A percentile compares a stretch with the other conserved stretches of the same genome.
phyloP scores from a whole-genome alignment of 2,329 filamentous ascomycete species.

The Fusarium tricinctum region DNA sequence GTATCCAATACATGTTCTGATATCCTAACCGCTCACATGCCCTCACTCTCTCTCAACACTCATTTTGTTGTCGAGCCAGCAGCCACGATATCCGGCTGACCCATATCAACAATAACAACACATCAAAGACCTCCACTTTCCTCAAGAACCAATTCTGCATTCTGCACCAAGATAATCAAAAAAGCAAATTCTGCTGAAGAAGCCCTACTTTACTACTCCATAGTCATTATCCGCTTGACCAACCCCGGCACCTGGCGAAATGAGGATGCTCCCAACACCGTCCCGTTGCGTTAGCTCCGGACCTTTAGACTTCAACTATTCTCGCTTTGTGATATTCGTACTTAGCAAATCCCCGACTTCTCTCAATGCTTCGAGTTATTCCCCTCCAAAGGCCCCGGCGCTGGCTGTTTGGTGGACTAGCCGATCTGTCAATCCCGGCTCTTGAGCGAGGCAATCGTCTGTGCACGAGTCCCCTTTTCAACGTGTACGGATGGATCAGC shows the following conservation, averaged over 20 bases:
- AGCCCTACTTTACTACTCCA: slow-evolving; percentile 10
- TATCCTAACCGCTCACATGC: neutral
- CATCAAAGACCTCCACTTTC: slow-evolving; percentile 19
- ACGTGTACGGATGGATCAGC: slow-evolving; percentile 1
- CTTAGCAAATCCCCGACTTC: slow-evolving; percentile 35
- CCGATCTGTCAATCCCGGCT: slow-evolving; percentile 25
- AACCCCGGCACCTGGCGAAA: slow-evolving; percentile 43
- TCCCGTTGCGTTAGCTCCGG: slow-evolving; percentile 32
- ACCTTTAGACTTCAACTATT: slow-evolving; percentile 14
- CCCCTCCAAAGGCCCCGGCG: slow-evolving; percentile 15
- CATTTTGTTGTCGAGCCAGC: slow-evolving; percentile 39
- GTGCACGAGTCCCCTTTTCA: slow-evolving; percentile 27
- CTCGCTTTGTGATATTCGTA: slow-evolving; percentile 20
- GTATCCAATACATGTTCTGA: neutral
- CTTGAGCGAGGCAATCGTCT: slow-evolving; percentile 12
- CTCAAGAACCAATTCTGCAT: slow-evolving; percentile 12
- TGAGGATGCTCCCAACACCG: slow-evolving; percentile 45
- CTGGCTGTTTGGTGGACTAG: slow-evolving; percentile 33
- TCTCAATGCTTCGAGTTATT: slow-evolving; percentile 18
- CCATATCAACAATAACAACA: slow-evolving; percentile 35
- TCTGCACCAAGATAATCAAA: slow-evolving; percentile 21
- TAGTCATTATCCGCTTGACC: slow-evolving; percentile 31
- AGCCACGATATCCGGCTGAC: slow-evolving; percentile 30
- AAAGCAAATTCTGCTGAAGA: slow-evolving; percentile 33
- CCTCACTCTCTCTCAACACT: neutral